phyloP scores from a whole-genome alignment of 352 stramenopile genomes.

The Globisporangium viniferum region DNA sequence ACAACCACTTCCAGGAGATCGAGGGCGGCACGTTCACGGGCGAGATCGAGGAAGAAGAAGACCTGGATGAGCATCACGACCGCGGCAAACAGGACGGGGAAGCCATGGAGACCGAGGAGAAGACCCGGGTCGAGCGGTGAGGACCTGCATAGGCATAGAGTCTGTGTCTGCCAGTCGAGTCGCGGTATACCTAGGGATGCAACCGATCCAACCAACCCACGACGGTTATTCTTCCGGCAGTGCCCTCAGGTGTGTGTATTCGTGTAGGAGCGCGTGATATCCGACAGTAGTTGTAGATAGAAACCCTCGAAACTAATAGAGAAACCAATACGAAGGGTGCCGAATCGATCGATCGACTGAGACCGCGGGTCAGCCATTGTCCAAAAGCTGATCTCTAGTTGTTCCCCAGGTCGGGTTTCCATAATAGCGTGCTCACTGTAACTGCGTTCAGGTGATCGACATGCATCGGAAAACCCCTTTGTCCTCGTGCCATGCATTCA shows the following conservation, averaged over 20 bases:
- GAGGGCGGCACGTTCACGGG: slow-evolving; percentile 9
- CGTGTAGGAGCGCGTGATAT: too few species aligned
- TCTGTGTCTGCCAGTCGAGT: neutral
- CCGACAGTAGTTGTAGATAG: neutral
- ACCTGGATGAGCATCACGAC: neutral
- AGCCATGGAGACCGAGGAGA: slow-evolving; percentile 4
- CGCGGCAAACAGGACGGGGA: neutral
- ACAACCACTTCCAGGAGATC: slow-evolving; percentile 39
- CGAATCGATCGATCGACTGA: too few species aligned
- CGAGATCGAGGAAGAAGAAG: slow-evolving; percentile 4
- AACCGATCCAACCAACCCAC: too few species aligned
- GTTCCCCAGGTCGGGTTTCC: neutral
- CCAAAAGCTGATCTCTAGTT: neutral
- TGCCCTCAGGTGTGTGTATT: too few species aligned
- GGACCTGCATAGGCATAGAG: neutral
- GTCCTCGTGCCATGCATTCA: neutral
- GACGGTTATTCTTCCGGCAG: too few species aligned
- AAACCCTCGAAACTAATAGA: neutral
- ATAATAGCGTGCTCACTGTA: neutral
- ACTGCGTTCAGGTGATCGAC: neutral
- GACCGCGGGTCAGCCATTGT: neutral
- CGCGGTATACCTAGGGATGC: too few species aligned
- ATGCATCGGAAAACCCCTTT: neutral
- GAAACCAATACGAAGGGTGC: neutral
- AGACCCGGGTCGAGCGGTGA: slow-evolving; percentile 1